Conservation (phyloP, 1,284 basidiomycete species). For the Anthracocystis walkeri region DNA sequence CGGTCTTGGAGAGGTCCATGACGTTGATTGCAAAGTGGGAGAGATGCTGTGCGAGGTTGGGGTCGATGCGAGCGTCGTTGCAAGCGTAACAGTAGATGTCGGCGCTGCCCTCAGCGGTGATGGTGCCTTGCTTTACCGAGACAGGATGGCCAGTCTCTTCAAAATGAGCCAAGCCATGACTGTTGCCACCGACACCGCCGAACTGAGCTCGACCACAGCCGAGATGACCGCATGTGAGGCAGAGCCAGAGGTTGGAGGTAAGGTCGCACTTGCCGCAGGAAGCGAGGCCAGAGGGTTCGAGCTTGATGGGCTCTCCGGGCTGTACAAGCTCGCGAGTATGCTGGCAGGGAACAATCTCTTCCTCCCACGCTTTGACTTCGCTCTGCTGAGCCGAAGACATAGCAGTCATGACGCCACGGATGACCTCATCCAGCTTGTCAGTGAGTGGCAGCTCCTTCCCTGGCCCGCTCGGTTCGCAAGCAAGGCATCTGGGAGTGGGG, state of each 20-base stretch:
- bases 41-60: conserved; percentile 81
- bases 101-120: conserved; percentile 91
- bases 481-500: conserved; percentile 77
- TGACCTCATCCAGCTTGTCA: conserved; percentile 72
- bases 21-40: conserved; percentile 88
- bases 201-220: conserved; percentile 90
- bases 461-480: conserved; percentile 72
- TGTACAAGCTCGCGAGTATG: conserved; percentile 84
- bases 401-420: conserved; percentile 81
- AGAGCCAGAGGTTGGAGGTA: conserved; percentile 87
- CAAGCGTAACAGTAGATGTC: conserved; percentile 96
- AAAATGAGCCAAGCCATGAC: conserved; percentile 88
- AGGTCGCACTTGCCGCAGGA: conserved; percentile 61
- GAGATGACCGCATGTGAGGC: conserved; percentile 88
- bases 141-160: conserved; percentile 81
- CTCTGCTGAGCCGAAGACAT: conserved; percentile 89
- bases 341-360: conserved; percentile 88
- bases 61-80: conserved; percentile 87
- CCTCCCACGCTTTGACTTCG: conserved; percentile 97
- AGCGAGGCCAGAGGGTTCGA: conserved; percentile 52
- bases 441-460: conserved; percentile 74
- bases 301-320: conserved; percentile 47
- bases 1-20: conserved; percentile 85
- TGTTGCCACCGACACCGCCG: conserved; percentile 87
- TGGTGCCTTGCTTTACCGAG: conserved; percentile 94